phyloP scores from a whole-genome alignment of 1,284 basidiomycete species.

The Meira miltonrushii region DNA sequence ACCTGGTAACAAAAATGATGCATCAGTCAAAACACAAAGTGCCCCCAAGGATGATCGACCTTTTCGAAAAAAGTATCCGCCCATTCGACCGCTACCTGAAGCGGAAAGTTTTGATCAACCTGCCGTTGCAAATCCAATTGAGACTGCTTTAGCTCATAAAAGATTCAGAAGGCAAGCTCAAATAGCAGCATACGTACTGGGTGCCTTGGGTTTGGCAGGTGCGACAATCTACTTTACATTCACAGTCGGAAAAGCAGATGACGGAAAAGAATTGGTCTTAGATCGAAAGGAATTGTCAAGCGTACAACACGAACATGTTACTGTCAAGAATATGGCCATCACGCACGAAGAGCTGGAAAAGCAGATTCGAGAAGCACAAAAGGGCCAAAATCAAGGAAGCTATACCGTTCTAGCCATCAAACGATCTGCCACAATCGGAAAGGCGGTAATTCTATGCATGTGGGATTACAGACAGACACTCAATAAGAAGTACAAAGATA shows the following conservation, averaged over 20 bases:
- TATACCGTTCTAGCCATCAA: slow-evolving; percentile 39
- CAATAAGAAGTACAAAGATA: slow-evolving; percentile 30
- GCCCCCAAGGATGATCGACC: slow-evolving; percentile 16
- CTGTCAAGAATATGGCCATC: slow-evolving; percentile 23
- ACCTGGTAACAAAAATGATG: too few species aligned
- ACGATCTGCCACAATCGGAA: slow-evolving; percentile 45
- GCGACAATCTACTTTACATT: slow-evolving; percentile 21
- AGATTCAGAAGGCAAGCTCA: slow-evolving; percentile 33
- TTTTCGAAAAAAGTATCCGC: slow-evolving; percentile 40
- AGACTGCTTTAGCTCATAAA: slow-evolving; percentile 43
- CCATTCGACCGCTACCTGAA: slow-evolving; percentile 30
- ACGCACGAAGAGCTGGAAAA: slow-evolving; percentile 39
- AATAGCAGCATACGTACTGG: not conserved
- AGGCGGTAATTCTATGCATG: slow-evolving; percentile 47
- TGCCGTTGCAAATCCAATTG: slow-evolving; percentile 45
- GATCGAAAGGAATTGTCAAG: not conserved
- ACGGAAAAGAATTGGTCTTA: not conserved
- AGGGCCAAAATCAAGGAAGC: slow-evolving; percentile 13
- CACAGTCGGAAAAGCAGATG: slow-evolving; percentile 32
- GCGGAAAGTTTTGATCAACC: slow-evolving; percentile 46
- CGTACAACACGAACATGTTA: not conserved
- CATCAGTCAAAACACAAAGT: too few species aligned
- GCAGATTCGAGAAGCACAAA: slow-evolving; percentile 32
- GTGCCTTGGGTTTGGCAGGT: slow-evolving; percentile 18
- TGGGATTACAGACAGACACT: slow-evolving; percentile 50